Base-by-base conservation (phyloP, 768 basidiomycete species). In the Podaxis sp. region DNA sequence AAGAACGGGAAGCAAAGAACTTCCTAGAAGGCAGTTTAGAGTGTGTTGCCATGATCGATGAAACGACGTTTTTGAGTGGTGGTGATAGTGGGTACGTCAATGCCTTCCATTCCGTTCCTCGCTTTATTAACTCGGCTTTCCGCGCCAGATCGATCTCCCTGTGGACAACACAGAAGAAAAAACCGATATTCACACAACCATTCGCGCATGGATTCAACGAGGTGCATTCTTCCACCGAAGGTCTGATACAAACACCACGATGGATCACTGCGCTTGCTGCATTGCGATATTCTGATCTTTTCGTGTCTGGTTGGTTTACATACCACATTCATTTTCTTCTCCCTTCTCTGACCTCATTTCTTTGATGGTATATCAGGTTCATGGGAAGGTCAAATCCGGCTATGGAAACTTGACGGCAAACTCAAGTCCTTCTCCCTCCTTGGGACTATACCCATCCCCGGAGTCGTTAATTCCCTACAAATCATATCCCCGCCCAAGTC, bases 1-100 rank as follows among this genome's bases (percentile, higher is more conserved):
- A 74, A 48, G 75, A 73, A 60, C 69, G 68, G 46, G 76, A 76
- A 65, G 67, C 64, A 56, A 77, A 80, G 44, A 82, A 79, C 63
- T 96, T 89, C 68, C 78, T 95, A 8, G 97, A 99, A 73, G 96
- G 95, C 0, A 95, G 92, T 68, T 80, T 98, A 56, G 96, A 99
- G 60, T 90, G 88, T 66, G 89, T 96, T 15, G 88, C 91, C 13
- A 95, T 99, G 95, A 82, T 99, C 58, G 97, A 99, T 73, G 96
- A 99, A 76, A 85, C 84, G 37, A 93, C 89, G 5, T 96, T 99
- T 72, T 76, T 99, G 40, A 96, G 88, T 66, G 96, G 96, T 1
- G 97, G 97, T 3, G 96, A 99, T 73, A 96, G 92, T 70, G 97
- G 96, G 95, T 95, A 73, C 64, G 90, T 84, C 38, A 41, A 41